A percentile compares a stretch with the other conserved stretches of the same genome.
Conservation (phyloP, 2,329 filamentous ascomycete species). For the Talaromyces sp. region DNA sequence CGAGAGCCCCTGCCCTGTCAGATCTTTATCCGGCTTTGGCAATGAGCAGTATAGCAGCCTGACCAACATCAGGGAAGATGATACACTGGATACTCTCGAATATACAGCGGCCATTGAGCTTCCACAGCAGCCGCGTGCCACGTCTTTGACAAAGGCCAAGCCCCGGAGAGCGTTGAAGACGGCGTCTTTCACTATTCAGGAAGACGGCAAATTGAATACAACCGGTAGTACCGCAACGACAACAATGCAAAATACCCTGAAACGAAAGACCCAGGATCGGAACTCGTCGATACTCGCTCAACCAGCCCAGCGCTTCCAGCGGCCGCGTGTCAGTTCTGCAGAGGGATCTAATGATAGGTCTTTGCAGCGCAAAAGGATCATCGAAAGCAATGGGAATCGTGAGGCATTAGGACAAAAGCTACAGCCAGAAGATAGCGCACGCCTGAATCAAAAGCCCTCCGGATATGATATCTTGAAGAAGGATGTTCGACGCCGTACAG, state of each 20-base stretch:
- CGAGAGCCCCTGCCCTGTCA: slow-evolving; percentile 32
- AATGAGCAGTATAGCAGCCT: slow-evolving; percentile 20
- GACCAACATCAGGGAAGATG: slow-evolving; percentile 24
- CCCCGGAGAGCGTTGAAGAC: slow-evolving; percentile 26
- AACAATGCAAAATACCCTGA: slow-evolving; percentile 13
- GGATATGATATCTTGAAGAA: slow-evolving; percentile 24
- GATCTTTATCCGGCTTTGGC: slow-evolving; percentile 18
- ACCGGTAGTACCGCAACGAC: slow-evolving; percentile 6
- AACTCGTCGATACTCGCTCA: slow-evolving; percentile 36
- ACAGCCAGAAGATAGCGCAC: slow-evolving; percentile 11
- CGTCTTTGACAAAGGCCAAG: slow-evolving; percentile 26
- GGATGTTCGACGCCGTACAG: slow-evolving; percentile 32
- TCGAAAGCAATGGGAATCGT: slow-evolving; percentile 10
- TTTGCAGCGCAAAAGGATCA: background rate
- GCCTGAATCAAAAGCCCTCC: slow-evolving; percentile 16
- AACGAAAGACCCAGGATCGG: slow-evolving; percentile 19
- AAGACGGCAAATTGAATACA: slow-evolving; percentile 26
- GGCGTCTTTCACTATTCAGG: slow-evolving; percentile 35
- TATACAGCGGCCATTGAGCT: slow-evolving; percentile 38
- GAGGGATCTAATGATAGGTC: slow-evolving; percentile 11
- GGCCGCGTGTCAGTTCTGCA: slow-evolving; percentile 28
- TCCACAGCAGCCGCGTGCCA: slow-evolving; percentile 34
- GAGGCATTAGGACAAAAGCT: background rate
- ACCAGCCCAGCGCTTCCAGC: slow-evolving; percentile 36
- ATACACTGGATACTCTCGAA: slow-evolving; percentile 23